Evolutionary conservation across 1,284 basidiomycete genomes (phyloP).

Genomic region (Ceratobasidium sp.): DNA sequence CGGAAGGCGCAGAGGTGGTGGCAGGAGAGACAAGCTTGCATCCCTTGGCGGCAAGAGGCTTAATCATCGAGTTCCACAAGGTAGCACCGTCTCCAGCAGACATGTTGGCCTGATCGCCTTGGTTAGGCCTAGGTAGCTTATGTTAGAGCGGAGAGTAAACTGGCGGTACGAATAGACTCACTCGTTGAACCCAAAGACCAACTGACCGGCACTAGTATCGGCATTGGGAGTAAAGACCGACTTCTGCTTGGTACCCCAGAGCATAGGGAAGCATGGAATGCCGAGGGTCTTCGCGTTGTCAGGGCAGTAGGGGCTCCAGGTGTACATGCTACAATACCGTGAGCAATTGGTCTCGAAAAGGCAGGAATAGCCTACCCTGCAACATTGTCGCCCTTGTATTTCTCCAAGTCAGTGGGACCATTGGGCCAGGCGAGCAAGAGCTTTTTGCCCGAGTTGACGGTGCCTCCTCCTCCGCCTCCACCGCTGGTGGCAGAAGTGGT

Average conservation of each 20-base stretch:
- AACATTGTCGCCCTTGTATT: slow-evolving; percentile 11
- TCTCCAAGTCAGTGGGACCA: slow-evolving; percentile 49
- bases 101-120: slow-evolving; percentile 68
- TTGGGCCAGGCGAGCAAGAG: slow-evolving; percentile 70
- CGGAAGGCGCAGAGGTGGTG: slow-evolving; percentile 65
- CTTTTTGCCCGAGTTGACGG: slow-evolving; percentile 53
- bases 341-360: background rate
- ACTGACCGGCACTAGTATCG: slow-evolving; percentile 57
- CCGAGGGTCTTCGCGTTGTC: slow-evolving; percentile 52
- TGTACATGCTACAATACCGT: slow-evolving; percentile 57
- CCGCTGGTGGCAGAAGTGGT: slow-evolving; percentile 38
- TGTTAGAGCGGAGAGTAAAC: background rate
- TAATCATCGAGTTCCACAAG: slow-evolving; percentile 68
- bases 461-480: slow-evolving; percentile 42
- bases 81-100: slow-evolving; percentile 55
- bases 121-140: slow-evolving; percentile 60
- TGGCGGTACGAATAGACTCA: slow-evolving; percentile 48
- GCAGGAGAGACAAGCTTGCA: slow-evolving; percentile 70
- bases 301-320: slow-evolving; percentile 60
- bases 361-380: slow-evolving; percentile 4
- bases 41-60: slow-evolving; percentile 63
- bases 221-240: slow-evolving; percentile 46
- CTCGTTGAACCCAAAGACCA: slow-evolving; percentile 75
- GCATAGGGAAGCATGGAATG: slow-evolving; percentile 66
- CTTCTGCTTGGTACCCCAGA: slow-evolving; percentile 64